Evolutionary conservation across 306 rosid genomes (phyloP), one percentile per base, ranked within the genome.

Genomic region (Coriaria nepalensis): DNA sequence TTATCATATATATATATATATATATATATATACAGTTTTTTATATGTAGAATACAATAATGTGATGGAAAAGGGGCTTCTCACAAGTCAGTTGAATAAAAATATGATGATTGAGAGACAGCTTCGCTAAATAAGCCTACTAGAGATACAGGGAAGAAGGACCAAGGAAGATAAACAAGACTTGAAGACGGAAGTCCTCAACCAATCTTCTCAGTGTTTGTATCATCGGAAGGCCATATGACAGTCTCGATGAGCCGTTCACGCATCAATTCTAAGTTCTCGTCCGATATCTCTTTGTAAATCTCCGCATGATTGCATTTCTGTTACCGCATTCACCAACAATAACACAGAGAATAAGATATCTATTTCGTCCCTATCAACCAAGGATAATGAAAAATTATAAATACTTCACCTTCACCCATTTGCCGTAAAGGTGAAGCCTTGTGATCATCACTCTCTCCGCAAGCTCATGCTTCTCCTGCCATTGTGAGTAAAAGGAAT

Each of bases 161-260:
- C 1, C 29, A 15, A 45, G 35, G 68, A 47, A 40, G 40, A 50
- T 54, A 55, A 71, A n/a, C 37, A 20, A 47, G 0, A 9, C 5
- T 13, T 6, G 7, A 64, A 12, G 46, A 50, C 33, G 40, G 40
- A 5, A 32, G 45, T 50, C 33, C 13, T 77, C 59, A 90, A 43
- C 95, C 95, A 33, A 85, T 74, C 68, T 67, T 84, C 71, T 84
- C 94, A 13, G 87, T 73, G 81, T 82, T 79, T n/a, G 87, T 43
- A 77, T 90, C 98, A 64, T 90, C 98, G 4, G 95, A 81, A 4
- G 98, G 98, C 98, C 98, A 90, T 75, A 81, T 85, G 49, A 90
- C 95, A 13, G 98, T 90, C 68, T 90, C 85, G 37, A 73, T 71
- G 37, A 90, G 92, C 59, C 95, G 63, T 63, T 90, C 98, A 54